phyloP scores from a whole-genome alignment of 1,284 basidiomycete genomes.

The Inonotus obliquus region DNA sequence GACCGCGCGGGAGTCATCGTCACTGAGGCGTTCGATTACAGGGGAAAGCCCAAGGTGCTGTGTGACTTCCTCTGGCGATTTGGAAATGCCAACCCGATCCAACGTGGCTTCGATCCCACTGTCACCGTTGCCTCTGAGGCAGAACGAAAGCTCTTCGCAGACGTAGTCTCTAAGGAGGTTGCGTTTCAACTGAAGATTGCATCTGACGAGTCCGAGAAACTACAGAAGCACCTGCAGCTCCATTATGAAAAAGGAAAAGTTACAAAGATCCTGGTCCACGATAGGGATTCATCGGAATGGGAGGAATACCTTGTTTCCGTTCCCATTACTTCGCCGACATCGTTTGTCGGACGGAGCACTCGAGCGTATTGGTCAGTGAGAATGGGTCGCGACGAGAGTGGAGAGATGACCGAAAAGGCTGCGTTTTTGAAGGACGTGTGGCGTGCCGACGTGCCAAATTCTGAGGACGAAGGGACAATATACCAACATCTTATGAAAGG shows the following conservation, averaged over 20 bases:
- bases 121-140: background rate
- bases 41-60: background rate
- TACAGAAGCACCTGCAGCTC: background rate
- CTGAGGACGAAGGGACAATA: constrained; percentile 19
- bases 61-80: background rate
- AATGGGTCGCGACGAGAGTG: constrained; percentile 7
- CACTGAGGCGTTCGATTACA: background rate
- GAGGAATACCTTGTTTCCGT: constrained; percentile 2
- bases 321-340: background rate
- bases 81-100: background rate
- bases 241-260: constrained; percentile 1
- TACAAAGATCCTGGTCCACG: background rate
- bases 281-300: background rate
- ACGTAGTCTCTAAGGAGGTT: background rate
- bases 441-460: constrained; percentile 13
- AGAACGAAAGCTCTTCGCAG: background rate
- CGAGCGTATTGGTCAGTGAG: background rate
- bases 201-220: background rate
- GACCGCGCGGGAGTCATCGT: background rate
- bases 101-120: background rate
- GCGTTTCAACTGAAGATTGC: background rate
- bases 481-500: constrained; percentile 7
- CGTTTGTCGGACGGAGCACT: background rate
- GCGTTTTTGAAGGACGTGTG: constrained; percentile 27
- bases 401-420: constrained; percentile 5